Conservation (phyloP, 306 rosid species). For the Sesbania bispinosa region DNA sequence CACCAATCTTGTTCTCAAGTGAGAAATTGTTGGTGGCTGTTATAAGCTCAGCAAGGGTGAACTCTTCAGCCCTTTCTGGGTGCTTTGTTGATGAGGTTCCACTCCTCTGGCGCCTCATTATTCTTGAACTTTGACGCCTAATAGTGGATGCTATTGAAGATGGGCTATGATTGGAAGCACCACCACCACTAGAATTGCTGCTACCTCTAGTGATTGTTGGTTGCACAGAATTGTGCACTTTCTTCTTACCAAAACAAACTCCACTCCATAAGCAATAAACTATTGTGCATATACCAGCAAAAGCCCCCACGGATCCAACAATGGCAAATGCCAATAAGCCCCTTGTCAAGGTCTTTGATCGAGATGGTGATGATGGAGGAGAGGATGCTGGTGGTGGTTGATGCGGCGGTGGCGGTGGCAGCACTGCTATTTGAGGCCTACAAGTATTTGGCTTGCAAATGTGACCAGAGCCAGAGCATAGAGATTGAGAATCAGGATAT, state of each 20-base stretch:
- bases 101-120: constrained; percentile 92
- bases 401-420: neutral
- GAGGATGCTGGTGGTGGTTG: neutral
- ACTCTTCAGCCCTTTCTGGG: constrained; percentile 73
- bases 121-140: constrained; percentile 63
- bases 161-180: constrained; percentile 46
- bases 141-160: constrained; percentile 62
- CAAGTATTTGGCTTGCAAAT: constrained; percentile 59
- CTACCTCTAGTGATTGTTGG: constrained; percentile 77
- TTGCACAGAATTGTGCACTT: constrained; percentile 86
- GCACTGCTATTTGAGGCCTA: neutral
- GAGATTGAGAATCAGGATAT: constrained; percentile 45
- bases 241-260: constrained; percentile 80
- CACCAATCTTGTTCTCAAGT: constrained; percentile 64
- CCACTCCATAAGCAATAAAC: constrained; percentile 75
- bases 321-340: constrained; percentile 76
- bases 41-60: constrained; percentile 64
- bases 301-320: constrained; percentile 74
- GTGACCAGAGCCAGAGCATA: constrained; percentile 49
- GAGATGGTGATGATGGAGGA: constrained; percentile 11
- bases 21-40: constrained; percentile 65
- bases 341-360: constrained; percentile 48
- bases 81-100: constrained; percentile 86
- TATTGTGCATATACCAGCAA: constrained; percentile 69
- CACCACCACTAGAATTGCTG: constrained; percentile 53